Evolutionary conservation across 148 eudicot species (phyloP).

Genomic region (Rhododendron molle): DNA sequence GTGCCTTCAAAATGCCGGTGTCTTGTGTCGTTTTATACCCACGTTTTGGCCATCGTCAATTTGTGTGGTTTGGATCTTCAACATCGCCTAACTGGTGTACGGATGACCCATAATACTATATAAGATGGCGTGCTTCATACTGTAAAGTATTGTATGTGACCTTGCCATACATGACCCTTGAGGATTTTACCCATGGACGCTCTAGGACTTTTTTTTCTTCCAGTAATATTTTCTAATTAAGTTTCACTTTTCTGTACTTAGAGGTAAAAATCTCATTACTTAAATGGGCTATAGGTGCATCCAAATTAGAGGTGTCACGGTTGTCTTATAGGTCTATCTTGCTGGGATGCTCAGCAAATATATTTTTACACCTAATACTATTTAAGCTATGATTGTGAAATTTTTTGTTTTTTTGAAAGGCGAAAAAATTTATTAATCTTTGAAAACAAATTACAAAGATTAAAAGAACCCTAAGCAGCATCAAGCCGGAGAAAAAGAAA

Average conservation of each 20-base stretch:
- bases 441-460: too few species aligned
- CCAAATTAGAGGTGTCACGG: not conserved
- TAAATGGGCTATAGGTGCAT: too few species aligned
- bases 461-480: too few species aligned
- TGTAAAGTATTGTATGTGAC: not conserved
- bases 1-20: not conserved
- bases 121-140: not conserved
- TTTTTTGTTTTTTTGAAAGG: too few species aligned
- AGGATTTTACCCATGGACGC: not conserved
- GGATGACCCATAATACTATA: not conserved
- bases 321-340: not conserved
- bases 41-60: not conserved
- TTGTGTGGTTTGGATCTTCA: not conserved
- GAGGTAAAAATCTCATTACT: too few species aligned
- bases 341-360: too few species aligned
- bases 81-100: not conserved
- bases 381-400: not conserved
- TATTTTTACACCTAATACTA: too few species aligned
- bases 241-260: too few species aligned
- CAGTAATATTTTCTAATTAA: too few species aligned
- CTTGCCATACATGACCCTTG: not conserved
- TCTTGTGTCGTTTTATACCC: not conserved
- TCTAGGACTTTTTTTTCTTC: not conserved
- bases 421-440: too few species aligned
- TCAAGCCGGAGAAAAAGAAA: too few species aligned